phyloP scores from a whole-genome alignment of 1,284 basidiomycete genomes.

The Rhodotorula sp. region DNA sequence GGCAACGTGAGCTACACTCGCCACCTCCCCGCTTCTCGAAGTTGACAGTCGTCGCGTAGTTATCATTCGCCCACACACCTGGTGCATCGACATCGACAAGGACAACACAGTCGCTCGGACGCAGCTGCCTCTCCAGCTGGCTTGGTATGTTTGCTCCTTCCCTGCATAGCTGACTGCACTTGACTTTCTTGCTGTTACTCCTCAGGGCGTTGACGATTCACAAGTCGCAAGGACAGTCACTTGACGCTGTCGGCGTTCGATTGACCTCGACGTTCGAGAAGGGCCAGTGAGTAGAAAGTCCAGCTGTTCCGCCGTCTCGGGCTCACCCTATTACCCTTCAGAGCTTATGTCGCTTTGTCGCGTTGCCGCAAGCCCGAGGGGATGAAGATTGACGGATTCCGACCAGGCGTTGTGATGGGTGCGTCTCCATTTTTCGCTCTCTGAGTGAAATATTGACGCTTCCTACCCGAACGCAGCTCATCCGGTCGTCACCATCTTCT shows the following conservation, averaged over 20 bases:
- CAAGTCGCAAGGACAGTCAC: conserved; percentile 38
- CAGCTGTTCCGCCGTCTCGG: accelerated
- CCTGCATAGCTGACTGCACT: not conserved
- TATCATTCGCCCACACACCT: conserved; percentile 36
- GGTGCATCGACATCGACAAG: conserved; percentile 42
- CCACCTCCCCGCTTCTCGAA: not conserved
- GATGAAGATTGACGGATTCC: conserved; percentile 36
- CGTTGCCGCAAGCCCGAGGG: conserved; percentile 36
- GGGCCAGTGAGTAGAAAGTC: conserved; percentile 28
- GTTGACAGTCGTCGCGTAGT: not conserved
- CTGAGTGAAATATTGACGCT: not conserved
- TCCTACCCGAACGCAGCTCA: not conserved
- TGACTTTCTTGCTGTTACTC: not conserved
- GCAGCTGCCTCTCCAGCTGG: conserved; percentile 40
- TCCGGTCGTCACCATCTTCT: conserved; percentile 27
- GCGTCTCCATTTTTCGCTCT: not conserved
- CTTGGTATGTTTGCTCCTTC: conserved; percentile 20
- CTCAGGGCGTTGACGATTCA: conserved; percentile 33
- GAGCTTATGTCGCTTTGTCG: conserved; percentile 38
- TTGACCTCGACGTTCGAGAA: conserved; percentile 33
- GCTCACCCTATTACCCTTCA: not conserved
- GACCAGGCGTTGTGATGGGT: conserved; percentile 32
- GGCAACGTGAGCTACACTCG: conserved; percentile 6
- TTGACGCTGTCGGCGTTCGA: conserved; percentile 36
- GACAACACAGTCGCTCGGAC: conserved; percentile 37